Base-by-base conservation (phyloP, 129 eudicot genomes). In the sunflower (Helianthus annuus) region DNA sequence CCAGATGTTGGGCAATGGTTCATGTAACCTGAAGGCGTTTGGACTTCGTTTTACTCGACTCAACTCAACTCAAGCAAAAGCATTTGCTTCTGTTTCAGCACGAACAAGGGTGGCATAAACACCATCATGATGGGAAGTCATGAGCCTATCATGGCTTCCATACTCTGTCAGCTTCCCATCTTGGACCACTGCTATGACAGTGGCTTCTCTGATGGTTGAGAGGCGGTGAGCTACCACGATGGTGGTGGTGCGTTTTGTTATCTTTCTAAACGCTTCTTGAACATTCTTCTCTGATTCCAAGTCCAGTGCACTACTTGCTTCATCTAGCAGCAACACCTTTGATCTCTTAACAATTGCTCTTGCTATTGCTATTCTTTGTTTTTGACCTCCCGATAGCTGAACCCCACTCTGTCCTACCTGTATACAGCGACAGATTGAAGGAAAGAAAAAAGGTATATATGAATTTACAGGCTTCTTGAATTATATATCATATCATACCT, bases 321-420 rank as follows among this genome's bases (percentile, higher is more conserved):
- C 97, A 68, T 90, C 97, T 17, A 90, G 83, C 59, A 90, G 75
- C 45, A 90, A 67, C 63, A 90, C 80, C 78, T 76, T 83, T 48
- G 97, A 83, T 77, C 71, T 87, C 82, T 87, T 87, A 36, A 90
- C 49, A 63, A 90, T 83, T 3, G 94, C 91, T 38, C 96, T 83
- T 68, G 96, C 96, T 70, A 90, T 90, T 42, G 96, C 91, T 39
- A 90, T 81, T 69, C 96, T 85, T 64, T 90, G 96, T 62, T 90
- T 90, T 65, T 90, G 96, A 48, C 96, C 96, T 10, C 96, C 96
- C 1, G 94, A 90, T 68, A 90, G 67, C 67, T 90, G 96, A 3
- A 85, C 91, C 52, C 97, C 97, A 79, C 94, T 83, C 32, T 90
- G 79, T 39, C 97, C 97, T 73, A 90, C 97, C 97, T 90, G 82